phyloP scores from a whole-genome alignment of 139 green algal species.

The Chlorella vulgaris region DNA sequence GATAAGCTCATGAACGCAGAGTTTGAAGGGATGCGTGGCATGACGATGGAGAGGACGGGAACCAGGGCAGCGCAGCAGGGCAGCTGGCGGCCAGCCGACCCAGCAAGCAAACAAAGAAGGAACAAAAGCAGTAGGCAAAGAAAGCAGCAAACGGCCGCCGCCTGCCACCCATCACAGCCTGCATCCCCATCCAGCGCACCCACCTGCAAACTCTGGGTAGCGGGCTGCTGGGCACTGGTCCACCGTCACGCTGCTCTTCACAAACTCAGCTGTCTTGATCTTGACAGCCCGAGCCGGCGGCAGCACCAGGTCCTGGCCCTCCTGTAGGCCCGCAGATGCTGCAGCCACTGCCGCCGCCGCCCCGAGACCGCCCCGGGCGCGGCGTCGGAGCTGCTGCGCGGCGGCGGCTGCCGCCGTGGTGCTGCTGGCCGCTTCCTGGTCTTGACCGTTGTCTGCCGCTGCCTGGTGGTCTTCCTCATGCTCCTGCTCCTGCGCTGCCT shows the following conservation, averaged over 20 bases:
- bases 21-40: too few relatives aligned
- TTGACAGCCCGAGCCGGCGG: slow-evolving; percentile 23
- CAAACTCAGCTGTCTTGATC: slow-evolving; percentile 60
- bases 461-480: neutral
- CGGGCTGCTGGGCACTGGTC: slow-evolving; percentile 69
- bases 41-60: too few relatives aligned
- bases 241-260: slow-evolving; percentile 76
- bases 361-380: neutral
- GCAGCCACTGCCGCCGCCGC: neutral
- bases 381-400: neutral
- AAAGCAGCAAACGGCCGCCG: neutral
- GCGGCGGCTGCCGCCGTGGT: neutral
- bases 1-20: too few relatives aligned
- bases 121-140: too few relatives aligned
- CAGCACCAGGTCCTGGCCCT: slow-evolving; percentile 16
- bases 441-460: neutral
- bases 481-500: neutral
- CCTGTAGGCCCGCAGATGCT: neutral
- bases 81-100: neutral
- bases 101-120: too few relatives aligned
- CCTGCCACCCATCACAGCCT: neutral
- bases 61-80: neutral
- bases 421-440: too few relatives aligned
- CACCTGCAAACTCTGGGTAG: slow-evolving; percentile 83
- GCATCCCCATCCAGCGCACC: too few relatives aligned